phyloP scores from a whole-genome alignment of 371 early-diverging fungal species.

The Lichtheimia corymbifera region DNA sequence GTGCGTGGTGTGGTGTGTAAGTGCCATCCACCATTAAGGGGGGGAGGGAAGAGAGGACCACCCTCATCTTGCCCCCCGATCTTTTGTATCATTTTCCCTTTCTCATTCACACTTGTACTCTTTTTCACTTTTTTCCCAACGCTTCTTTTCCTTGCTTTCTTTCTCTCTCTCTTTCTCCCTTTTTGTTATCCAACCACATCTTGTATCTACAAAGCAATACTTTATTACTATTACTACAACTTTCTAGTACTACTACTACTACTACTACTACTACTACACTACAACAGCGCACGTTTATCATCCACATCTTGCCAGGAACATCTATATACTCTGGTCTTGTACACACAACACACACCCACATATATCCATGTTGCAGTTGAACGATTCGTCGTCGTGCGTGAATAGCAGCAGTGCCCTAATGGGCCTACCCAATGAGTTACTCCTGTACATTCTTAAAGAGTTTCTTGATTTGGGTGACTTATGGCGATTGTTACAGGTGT shows the following conservation, averaged over 20 bases:
- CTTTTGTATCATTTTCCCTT: conserved; percentile 1
- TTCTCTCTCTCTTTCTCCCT: conserved; percentile 2
- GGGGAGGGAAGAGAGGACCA: too few species aligned
- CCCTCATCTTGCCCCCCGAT: not conserved
- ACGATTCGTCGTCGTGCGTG: conserved; percentile 3
- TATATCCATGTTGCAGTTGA: not conserved
- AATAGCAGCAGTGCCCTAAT: conserved; percentile 18
- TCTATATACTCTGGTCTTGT: not conserved
- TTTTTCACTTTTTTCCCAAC: too few species aligned
- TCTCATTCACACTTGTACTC: too few species aligned
- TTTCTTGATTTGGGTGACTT: conserved; percentile 39
- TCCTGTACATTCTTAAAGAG: conserved; percentile 35
- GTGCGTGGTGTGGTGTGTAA: too few species aligned
- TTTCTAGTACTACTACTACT: too few species aligned
- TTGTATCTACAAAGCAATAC: not conserved
- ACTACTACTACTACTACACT: not conserved
- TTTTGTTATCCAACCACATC: not conserved
- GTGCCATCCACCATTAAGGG: too few species aligned
- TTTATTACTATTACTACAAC: not conserved
- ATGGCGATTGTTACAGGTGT: conserved; percentile 39
- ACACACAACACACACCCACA: not conserved
- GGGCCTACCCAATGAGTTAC: conserved; percentile 39
- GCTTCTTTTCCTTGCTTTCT: not conserved
- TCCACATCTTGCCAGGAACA: not conserved
- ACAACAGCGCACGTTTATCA: not conserved